These are phyloP conservation scores for Spergularia marina DNA, from an alignment of 148 eudicot genomes.

Conservation along the genomic window DNA sequence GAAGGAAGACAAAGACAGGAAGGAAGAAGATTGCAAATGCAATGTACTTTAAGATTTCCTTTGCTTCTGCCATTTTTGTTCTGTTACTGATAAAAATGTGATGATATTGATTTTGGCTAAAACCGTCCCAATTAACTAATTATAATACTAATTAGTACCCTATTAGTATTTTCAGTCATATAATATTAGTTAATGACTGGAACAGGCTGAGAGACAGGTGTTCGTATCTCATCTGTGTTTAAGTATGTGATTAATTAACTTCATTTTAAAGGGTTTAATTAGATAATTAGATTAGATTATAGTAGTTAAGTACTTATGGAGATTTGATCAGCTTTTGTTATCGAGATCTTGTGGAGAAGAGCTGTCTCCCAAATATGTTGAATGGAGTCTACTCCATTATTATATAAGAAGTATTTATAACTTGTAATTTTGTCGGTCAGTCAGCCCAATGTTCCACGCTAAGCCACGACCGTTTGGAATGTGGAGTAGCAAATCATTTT, in stretches of 20 bases:
- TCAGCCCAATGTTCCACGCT: too few species aligned
- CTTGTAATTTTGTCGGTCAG: too few species aligned
- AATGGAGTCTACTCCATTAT: too few species aligned
- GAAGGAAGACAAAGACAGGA: conserved; percentile 25
- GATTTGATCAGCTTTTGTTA: background rate
- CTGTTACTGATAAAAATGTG: too few species aligned
- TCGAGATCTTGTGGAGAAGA: background rate
- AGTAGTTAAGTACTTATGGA: too few species aligned
- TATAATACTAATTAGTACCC: too few species aligned
- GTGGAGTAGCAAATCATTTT: too few species aligned
- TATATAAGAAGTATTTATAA: too few species aligned
- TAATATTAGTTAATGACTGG: background rate
- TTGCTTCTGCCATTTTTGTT: conserved; percentile 27
- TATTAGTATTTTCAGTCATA: background rate
- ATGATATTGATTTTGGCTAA: background rate
- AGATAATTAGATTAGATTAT: too few species aligned
- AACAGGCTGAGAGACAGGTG: background rate
- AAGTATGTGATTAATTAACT: background rate
- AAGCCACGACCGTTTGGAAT: too few species aligned
- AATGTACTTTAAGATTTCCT: conserved; percentile 21
- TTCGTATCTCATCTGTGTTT: background rate
- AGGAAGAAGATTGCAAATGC: conserved; percentile 31
- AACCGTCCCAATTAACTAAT: background rate
- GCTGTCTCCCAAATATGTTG: background rate
- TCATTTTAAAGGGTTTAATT: background rate